Evolutionary conservation across 768 basidiomycete species (phyloP).

Genomic region (Tricholoma terreum): DNA sequence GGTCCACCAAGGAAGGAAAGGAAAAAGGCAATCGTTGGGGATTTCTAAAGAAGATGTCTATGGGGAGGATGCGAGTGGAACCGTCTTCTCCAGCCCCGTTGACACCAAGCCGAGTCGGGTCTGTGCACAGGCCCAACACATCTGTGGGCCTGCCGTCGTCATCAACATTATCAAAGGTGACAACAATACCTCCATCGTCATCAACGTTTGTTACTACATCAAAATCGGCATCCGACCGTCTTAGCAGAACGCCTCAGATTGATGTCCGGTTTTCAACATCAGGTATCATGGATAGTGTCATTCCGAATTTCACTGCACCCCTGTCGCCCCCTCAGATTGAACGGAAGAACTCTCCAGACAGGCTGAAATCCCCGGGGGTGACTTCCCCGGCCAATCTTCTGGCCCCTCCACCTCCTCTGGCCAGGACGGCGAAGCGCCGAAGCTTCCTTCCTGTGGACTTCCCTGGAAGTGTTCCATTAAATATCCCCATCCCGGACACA

Average conservation of each 20-base stretch:
- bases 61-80: conserved; percentile 85
- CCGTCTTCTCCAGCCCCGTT: conserved; percentile 43
- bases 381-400: conserved; percentile 36
- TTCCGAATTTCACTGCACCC: conserved; percentile 29
- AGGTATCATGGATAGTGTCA: conserved; percentile 53
- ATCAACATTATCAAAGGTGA: conserved; percentile 15
- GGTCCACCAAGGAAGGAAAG: conserved; percentile 36
- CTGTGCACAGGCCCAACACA: conserved; percentile 29
- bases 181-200: conserved; percentile 18
- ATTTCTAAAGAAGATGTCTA: conserved; percentile 97
- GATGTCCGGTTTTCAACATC: conserved; percentile 73
- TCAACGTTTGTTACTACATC: conserved; percentile 22
- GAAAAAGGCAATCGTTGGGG: conserved; percentile 85
- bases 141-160: conserved; percentile 23
- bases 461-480: conserved; percentile 48
- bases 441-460: conserved; percentile 88
- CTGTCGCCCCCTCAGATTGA: conserved; percentile 23
- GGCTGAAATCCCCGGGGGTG: conserved; percentile 23
- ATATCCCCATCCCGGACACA: conserved; percentile 61
- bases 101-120: conserved; percentile 28
- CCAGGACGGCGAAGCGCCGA: conserved; percentile 65
- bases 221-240: conserved; percentile 29
- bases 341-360: conserved; percentile 24
- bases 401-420: conserved; percentile 39
- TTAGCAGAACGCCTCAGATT: conserved; percentile 53